Base-by-base conservation (phyloP, 2,329 filamentous ascomycete species). In the Phialemonium atrogriseum region DNA sequence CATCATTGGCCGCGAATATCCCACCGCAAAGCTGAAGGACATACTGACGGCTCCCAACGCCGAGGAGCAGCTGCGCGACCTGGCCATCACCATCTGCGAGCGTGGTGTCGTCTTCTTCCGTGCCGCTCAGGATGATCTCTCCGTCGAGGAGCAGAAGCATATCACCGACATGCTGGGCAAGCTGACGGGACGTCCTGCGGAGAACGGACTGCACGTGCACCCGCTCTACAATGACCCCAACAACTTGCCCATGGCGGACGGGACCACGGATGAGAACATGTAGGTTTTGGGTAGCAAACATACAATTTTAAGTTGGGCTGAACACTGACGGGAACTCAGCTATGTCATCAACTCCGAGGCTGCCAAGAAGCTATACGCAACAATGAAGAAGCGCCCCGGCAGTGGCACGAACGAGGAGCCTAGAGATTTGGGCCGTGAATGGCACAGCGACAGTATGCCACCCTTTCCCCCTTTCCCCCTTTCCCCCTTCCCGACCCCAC, bases 261-360 rank as follows among this genome's bases (percentile, higher is more conserved):
- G 55, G 5, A 52, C 49, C 13, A 55, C 47, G 4, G 55, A 58
- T 35, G 48, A 48, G 27, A 42, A 58, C 33, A 58, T 58, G 55
- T 54, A 43, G 17, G 50, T 37, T 24, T n/a, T n/a, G n/a, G n/a
- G n/a, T n/a, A n/a, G n/a, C n/a, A n/a, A n/a, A n/a, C n/a, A n/a
- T n/a, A n/a, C n/a, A n/a, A n/a, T n/a, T n/a, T n/a, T n/a, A n/a
- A n/a, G n/a, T n/a, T n/a, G n/a, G n/a, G n/a, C n/a, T n/a, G n/a
- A n/a, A n/a, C n/a, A n/a, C n/a, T n/a, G n/a, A n/a, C n/a, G n/a
- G 4, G 11, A 15, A 9, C 15, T 4, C 27, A 58, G 55, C 33
- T 58, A 58, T 27, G 54, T 58, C 14, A 56, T 56, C 36, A 56
- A 55, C 33, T 51, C 50, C 10, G 49, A 55, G 27, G 51, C 50